These are phyloP conservation scores for Syzygium syzygioides DNA, from an alignment of 441 rosid genomes.

Conservation along the genomic window DNA sequence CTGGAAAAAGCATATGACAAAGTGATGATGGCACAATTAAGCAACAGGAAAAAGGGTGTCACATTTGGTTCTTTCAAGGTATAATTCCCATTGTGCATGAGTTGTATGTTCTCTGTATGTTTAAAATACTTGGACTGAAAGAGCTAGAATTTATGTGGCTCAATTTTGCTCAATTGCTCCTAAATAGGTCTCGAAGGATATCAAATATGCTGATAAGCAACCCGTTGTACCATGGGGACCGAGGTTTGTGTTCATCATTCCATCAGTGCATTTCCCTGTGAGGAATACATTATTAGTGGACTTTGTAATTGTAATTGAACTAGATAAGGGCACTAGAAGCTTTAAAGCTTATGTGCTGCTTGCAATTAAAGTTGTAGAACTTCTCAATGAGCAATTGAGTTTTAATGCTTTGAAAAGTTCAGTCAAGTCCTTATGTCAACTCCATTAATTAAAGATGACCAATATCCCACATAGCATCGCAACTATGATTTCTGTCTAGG, in stretches of 20 bases:
- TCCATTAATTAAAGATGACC: neutral
- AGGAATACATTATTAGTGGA: neutral
- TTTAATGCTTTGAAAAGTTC: neutral
- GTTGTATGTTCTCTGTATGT: conserved; percentile 4
- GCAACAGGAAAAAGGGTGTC: conserved; percentile 76
- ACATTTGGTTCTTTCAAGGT: conserved; percentile 86
- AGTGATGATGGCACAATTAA: conserved; percentile 80
- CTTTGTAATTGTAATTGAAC: neutral
- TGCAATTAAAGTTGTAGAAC: neutral
- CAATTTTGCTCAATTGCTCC: neutral
- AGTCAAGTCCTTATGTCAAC: neutral
- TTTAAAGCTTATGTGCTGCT: neutral
- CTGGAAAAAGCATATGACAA: conserved; percentile 96
- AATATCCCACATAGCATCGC: neutral
- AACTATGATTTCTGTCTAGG: neutral
- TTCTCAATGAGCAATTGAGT: neutral
- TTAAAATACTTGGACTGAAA: neutral
- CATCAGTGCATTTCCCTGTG: neutral
- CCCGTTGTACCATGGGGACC: conserved; percentile 98
- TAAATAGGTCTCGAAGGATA: conserved; percentile 80
- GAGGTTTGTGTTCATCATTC: conserved; percentile 34
- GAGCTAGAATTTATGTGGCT: neutral
- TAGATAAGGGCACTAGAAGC: neutral
- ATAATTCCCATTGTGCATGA: neutral
- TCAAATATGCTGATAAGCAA: conserved; percentile 94